Conservation (phyloP, 805 yeast genomes). For the Pichia californica region DNA sequence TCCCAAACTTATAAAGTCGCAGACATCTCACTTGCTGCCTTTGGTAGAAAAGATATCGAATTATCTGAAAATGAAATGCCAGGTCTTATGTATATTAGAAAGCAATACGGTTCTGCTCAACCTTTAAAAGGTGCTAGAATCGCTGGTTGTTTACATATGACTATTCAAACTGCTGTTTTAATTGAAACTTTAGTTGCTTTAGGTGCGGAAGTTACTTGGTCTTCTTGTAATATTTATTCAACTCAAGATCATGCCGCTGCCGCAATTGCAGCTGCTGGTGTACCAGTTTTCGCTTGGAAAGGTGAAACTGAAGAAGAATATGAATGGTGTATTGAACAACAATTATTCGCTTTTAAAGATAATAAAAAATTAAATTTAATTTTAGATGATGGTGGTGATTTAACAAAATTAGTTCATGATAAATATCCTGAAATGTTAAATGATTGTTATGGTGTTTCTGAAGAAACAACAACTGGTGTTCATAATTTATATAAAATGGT, state of each 20-base stretch:
- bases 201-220: slow-evolving; percentile 99
- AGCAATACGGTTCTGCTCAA: slow-evolving; percentile 82
- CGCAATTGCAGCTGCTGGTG: slow-evolving; percentile 98
- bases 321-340: slow-evolving; percentile 99
- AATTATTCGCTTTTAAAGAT: slow-evolving; percentile 96
- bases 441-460: slow-evolving; percentile 92
- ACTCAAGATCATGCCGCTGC: slow-evolving; percentile 99
- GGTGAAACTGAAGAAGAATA: slow-evolving; percentile 99
- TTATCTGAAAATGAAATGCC: slow-evolving; percentile 99
- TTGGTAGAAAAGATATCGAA: slow-evolving; percentile 99
- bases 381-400: slow-evolving; percentile 99
- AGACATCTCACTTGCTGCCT: slow-evolving; percentile 97
- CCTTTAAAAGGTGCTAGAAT: slow-evolving; percentile 98
- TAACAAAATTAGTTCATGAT: slow-evolving; percentile 93
- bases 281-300: slow-evolving; percentile 99
- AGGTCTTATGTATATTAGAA: slow-evolving; percentile 97
- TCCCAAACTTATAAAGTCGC: slow-evolving; percentile 88
- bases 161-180: slow-evolving; percentile 97
- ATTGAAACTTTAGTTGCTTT: slow-evolving; percentile 95
- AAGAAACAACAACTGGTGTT: slow-evolving; percentile 99
- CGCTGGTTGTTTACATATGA: slow-evolving; percentile 99
- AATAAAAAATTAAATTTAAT: slow-evolving; percentile 91
- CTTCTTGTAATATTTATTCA: slow-evolving; percentile 98
- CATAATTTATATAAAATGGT: slow-evolving; percentile 97
- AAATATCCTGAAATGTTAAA: slow-evolving; percentile 96